Base-by-base conservation (phyloP, 164 flowering plant genomes). In the Berberis thunbergii region DNA sequence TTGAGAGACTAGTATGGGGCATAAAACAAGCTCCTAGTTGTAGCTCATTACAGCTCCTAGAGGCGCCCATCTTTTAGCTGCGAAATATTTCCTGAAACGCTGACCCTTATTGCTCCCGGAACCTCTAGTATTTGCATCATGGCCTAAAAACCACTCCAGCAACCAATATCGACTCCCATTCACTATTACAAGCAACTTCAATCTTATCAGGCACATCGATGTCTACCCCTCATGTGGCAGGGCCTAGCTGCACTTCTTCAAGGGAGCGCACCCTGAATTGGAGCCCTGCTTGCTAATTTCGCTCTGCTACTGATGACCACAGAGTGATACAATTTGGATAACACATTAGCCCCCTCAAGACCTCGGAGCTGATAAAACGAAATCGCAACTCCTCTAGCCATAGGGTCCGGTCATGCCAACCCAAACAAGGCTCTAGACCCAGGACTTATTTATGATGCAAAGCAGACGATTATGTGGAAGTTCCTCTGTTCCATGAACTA, bases 301-400 rank as follows among this genome's bases (percentile, higher is more conserved):
- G 86, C 9, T 89, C 93, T 1, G 86, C 96, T 66, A 74, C n/a
- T 85, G 72, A 83, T 87, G 88, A 87, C 91, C 7, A 84, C 91
- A 1, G n/a, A 73, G 91, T 0, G 54, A 76, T 54, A 1, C 42
- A 1, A n/a, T n/a, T 3, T 67, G 9, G 89, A 87, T 61, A 82
- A 84, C 65, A 76, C 83, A 0, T 6, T 9, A 1, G 64, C 43
- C 3, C 79, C 82, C 7, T 85, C 53, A 52, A 64, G 85, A 82
- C 50, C 45, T 50, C 0, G 84, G 80, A 1, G 2, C 9, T 7
- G 12, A 43, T 2, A n/a, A 43, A 63, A 68, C 12, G 49, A n/a
- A 9, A 45, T 74, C 0, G 89, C 91, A 1, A 78, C 45, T 50
- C 91, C 97, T 4, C 54, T 84, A 9, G 94, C 71, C 52, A 78